phyloP scores from a whole-genome alignment of 2,329 filamentous ascomycete genomes.

The Leptosphaerulina australis region DNA sequence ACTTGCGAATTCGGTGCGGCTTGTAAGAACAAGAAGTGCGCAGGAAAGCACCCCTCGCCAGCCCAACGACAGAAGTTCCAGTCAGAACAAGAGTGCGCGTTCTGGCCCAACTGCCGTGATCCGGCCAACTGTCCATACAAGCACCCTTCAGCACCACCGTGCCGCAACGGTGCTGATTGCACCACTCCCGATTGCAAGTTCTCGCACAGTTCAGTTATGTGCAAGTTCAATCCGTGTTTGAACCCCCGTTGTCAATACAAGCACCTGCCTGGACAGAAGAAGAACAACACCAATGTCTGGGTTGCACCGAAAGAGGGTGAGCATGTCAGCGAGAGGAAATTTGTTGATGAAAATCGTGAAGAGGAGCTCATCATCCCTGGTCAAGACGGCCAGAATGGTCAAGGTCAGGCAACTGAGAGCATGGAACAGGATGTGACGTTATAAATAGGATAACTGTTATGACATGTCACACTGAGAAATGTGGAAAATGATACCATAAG shows the following conservation, averaged over 20 bases:
- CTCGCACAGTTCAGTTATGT: conserved; percentile 81
- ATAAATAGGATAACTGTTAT: conserved; percentile 13
- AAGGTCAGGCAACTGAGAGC: conserved; percentile 21
- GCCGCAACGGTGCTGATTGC: conserved; percentile 91
- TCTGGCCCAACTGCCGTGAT: conserved; percentile 91
- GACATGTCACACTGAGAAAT: neutral
- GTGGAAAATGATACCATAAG: conserved; percentile 25
- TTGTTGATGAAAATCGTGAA: conserved; percentile 71
- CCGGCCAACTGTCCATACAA: conserved; percentile 79
- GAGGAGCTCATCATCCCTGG: conserved; percentile 76
- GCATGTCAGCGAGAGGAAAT: conserved; percentile 88
- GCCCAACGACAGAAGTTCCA: conserved; percentile 79
- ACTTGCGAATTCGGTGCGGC: conserved; percentile 84
- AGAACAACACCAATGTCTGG: conserved; percentile 84
- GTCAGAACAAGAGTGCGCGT: conserved; percentile 84
- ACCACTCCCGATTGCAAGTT: conserved; percentile 83
- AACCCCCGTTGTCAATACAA: conserved; percentile 89
- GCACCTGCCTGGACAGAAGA: conserved; percentile 86
- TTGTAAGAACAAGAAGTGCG: conserved; percentile 96
- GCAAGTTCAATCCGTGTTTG: conserved; percentile 89
- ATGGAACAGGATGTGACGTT: conserved; percentile 29
- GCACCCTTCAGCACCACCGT: conserved; percentile 84
- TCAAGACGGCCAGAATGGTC: conserved; percentile 24
- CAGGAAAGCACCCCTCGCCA: conserved; percentile 88
- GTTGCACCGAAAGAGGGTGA: conserved; percentile 61